A percentile compares a stretch with the other conserved stretches of the same genome.
Conservation (phyloP, 257 asterid genomes). For the Penstemon eatonii region DNA sequence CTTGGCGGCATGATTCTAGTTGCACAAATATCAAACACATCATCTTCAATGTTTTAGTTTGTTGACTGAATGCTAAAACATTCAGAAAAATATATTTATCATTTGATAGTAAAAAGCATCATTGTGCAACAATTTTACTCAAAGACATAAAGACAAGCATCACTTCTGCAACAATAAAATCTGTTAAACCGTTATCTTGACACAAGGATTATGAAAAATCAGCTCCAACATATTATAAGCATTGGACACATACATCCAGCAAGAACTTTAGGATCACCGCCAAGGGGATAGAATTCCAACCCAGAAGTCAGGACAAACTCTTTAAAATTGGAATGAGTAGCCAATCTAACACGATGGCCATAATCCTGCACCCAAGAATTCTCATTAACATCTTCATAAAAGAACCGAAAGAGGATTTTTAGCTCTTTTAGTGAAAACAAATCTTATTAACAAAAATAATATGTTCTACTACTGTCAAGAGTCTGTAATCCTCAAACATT, state of each 20-base stretch:
- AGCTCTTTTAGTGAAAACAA: background rate
- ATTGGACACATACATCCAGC: conserved; percentile 77
- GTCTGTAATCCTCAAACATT: conserved; percentile 1
- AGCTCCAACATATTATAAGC: conserved; percentile 20
- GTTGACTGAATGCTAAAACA: background rate
- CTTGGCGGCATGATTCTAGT: background rate
- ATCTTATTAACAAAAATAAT: background rate
- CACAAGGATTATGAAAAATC: conserved; percentile 22
- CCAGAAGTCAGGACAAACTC: conserved; percentile 96
- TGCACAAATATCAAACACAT: conserved; percentile 12
- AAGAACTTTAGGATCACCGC: conserved; percentile 96
- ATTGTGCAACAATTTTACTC: conserved; percentile 1
- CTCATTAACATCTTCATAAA: conserved; percentile 35
- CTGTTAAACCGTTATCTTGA: conserved; percentile 22
- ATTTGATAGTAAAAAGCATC: conserved; percentile 1
- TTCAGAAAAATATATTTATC: background rate
- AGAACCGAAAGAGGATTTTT: conserved; percentile 12
- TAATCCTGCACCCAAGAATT: conserved; percentile 74
- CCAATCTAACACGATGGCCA: conserved; percentile 94
- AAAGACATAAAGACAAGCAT: conserved; percentile 15
- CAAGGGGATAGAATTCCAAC: conserved; percentile 94
- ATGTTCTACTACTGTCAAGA: conserved; percentile 13
- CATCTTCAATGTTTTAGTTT: conserved; percentile 12
- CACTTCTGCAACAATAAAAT: conserved; percentile 9
- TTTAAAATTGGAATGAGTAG: conserved; percentile 92